Base-by-base conservation (phyloP, 2,329 filamentous ascomycete species). In the Diplodia sapinea region DNA sequence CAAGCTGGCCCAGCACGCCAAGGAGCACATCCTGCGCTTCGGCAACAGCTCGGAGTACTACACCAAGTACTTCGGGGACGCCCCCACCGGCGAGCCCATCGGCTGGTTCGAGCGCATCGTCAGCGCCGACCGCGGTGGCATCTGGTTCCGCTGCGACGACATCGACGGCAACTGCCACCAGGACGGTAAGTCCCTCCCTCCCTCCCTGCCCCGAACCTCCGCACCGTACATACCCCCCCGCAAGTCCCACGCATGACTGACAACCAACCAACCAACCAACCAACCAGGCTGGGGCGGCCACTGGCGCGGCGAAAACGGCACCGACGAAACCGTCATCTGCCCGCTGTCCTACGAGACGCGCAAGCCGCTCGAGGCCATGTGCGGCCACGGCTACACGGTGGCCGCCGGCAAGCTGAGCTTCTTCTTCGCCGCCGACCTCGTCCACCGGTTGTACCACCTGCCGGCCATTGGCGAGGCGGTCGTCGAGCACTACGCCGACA, bases 271-370 rank as follows among this genome's bases (percentile, higher is more conserved):
- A 36, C 33, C 0, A 9, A 12, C 9, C 33, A 36, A 36, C 33
- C 31, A 33, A 33, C 31, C 50, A 90, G 88, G 80, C 63, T 91
- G 85, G 84, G 89, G 82, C 55, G 89, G 89, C 40, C 89, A 91
- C 80, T 90, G 86, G 86, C 86, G 89, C 66, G 89, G 89, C 52
- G 73, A 76, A 31, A 91, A 91, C 69, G 88, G 84, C 2, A 87
- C 88, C 2, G 78, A 82, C 0, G 88, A 91, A 77, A 91, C 89
- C 2, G 89, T 91, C 70, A 91, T 91, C 76, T 91, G 89, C 77
- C 82, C 84, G 5, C 80, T 86, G 1, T 90, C 88, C 1, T 91
- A 87, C 76, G 73, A 79, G 47, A 82, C 82, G 56, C 86, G 89
- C 59, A 84, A 82, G 43, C 83, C 82, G 23, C 83, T 91, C 8